Evolutionary conservation across 2,329 filamentous ascomycete genomes (phyloP).

Genomic region (Alternaria burnsii): DNA sequence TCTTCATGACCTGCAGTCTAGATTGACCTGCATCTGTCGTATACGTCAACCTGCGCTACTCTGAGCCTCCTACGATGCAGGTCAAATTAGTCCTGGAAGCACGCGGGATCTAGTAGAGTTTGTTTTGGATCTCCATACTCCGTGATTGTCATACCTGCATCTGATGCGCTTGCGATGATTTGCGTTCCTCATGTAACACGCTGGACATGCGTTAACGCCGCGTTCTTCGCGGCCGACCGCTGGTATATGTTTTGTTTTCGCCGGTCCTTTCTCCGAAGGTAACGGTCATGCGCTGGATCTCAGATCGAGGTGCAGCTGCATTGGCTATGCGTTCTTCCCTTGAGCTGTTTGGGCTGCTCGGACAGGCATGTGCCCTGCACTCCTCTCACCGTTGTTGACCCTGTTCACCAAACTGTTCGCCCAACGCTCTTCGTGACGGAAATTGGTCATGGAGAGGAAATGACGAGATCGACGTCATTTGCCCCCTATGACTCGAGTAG

Average conservation of each 20-base stretch:
- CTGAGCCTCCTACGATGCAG: neutral
- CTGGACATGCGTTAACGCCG: neutral
- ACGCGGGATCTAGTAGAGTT: neutral
- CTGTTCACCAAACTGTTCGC: conserved; percentile 1
- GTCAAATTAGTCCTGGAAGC: neutral
- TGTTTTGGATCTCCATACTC: neutral
- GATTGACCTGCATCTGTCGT: neutral
- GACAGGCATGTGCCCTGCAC: conserved; percentile 1
- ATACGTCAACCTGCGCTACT: neutral
- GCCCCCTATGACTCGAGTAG: neutral
- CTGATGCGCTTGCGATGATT: neutral
- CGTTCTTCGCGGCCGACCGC: neutral
- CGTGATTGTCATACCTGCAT: neutral
- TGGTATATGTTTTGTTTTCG: neutral
- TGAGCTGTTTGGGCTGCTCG: neutral
- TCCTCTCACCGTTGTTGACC: neutral
- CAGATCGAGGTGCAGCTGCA: neutral
- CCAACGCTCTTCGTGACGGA: conserved; percentile 1
- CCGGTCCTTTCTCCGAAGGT: neutral
- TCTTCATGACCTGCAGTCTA: neutral
- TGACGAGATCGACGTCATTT: conserved; percentile 1
- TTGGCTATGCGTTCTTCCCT: conserved; percentile 2
- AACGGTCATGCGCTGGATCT: neutral
- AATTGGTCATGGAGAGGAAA: neutral
- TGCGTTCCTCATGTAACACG: neutral